phyloP scores from a whole-genome alignment of 441 rosid species.

The Bocquillonia castaneifolia region DNA sequence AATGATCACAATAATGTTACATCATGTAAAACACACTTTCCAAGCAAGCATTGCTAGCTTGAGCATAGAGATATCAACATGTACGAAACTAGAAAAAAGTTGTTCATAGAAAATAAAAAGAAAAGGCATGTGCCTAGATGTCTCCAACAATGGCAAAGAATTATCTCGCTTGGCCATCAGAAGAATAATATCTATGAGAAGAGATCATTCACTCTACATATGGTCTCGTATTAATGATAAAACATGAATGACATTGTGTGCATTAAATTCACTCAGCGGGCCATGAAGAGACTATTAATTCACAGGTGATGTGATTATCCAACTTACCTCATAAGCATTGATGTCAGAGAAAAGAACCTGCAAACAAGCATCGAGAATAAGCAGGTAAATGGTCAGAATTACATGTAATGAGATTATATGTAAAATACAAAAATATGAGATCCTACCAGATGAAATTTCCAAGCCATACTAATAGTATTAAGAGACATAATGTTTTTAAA shows the following conservation, averaged over 20 bases:
- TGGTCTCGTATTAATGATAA: no score
- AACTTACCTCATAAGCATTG: constrained; percentile 66
- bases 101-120: no score
- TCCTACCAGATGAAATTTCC: no score
- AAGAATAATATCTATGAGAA: no score
- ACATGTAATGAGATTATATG: background rate
- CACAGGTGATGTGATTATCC: background rate
- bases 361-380: constrained; percentile 11
- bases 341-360: constrained; percentile 87
- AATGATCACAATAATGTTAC: background rate
- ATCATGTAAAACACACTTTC: background rate
- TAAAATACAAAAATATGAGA: no score
- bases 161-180: background rate
- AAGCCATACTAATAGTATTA: no score
- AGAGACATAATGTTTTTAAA: no score
- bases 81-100: background rate
- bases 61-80: background rate
- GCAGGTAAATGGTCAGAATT: background rate
- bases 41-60: background rate
- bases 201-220: no score
- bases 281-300: background rate
- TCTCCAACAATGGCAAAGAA: background rate
- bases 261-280: background rate
- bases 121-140: background rate
- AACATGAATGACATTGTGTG: background rate